Base-by-base conservation (phyloP, 2,329 filamentous ascomycete species). In the Knufia petricola region DNA sequence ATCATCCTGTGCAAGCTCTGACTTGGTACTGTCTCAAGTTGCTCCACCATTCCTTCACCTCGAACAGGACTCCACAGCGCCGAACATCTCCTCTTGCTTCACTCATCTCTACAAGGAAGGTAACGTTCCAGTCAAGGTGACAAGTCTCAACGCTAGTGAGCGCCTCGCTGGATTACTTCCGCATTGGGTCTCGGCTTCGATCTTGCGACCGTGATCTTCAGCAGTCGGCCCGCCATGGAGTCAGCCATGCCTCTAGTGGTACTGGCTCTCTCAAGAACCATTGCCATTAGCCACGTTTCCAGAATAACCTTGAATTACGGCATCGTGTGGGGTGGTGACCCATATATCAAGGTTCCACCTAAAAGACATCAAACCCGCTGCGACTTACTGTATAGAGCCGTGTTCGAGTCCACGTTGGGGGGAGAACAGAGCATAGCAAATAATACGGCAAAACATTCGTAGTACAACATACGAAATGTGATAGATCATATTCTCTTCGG, bases 271-370 rank as follows among this genome's bases (percentile, higher is more conserved):
- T 13, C 20, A 12, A 30, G 32, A 38, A 19, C 20, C 4, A 47
- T 47, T 46, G n/a, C n/a, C n/a, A 46, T 46, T 47, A 34, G 44
- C 44, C 44, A 47, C 44, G 44, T 47, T 47, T 47, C 32, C 36
- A 39, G 44, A 47, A 47, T 15, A 39, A 36, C 32, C 34, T 17
- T 39, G 34, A 37, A 2, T 17, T 37, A 31, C 32, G 32, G 4
- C 20, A 15, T 19, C 36, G 21, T 28, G 23, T 7, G 32, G 44
- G 39, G 19, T 28, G 31, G 13, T 20, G 34, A 28, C 28, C 44
- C 44, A 47, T 39, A 47, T n/a, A 7, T 34, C 20, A 38, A 32
- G 23, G 32, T 47, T 47, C 23, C 8, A 47, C 32, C 32, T 34
- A 34, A 46, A 30, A n/a, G 32, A 36, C 32, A 2, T 15, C 21